Conservation (phyloP, 371 early-diverging fungal species). For the Mucor plumbeus region DNA sequence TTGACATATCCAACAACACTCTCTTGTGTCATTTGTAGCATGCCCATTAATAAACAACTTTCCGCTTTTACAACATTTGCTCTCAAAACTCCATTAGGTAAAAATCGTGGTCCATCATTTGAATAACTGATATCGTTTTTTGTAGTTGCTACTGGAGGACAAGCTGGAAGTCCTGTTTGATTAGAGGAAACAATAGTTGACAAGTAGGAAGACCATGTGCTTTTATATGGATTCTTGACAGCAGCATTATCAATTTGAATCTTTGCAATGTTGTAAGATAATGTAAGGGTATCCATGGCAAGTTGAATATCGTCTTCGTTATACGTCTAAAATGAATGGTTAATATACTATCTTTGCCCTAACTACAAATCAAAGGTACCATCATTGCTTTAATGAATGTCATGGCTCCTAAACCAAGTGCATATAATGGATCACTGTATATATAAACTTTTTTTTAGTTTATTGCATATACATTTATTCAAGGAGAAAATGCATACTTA, state of each 20-base stretch:
- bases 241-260: constrained; percentile 49
- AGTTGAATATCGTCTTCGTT: constrained; percentile 51
- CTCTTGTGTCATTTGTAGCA: constrained; percentile 58
- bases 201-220: constrained; percentile 27
- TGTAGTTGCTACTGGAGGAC: constrained; percentile 9
- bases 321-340: constrained; percentile 41
- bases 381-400: constrained; percentile 41
- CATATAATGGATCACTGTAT: constrained; percentile 42
- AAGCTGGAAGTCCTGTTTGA: constrained; percentile 29
- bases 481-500: constrained; percentile 11
- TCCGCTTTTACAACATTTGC: constrained; percentile 61
- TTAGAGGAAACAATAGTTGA: constrained; percentile 17
- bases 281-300: constrained; percentile 45
- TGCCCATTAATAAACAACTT: constrained; percentile 49
- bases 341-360: too few species aligned
- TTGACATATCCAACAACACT: constrained; percentile 52
- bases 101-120: constrained; percentile 17
- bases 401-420: constrained; percentile 42
- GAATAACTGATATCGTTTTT: constrained; percentile 1
- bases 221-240: constrained; percentile 38
- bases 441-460: not conserved
- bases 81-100: constrained; percentile 57
- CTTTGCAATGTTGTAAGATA: constrained; percentile 45
- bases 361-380: constrained; percentile 16
- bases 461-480: too few species aligned